A percentile compares a stretch with the other conserved stretches of the same genome.
These are phyloP conservation scores for Periconia digitata DNA, from an alignment of 2,329 filamentous ascomycete genomes.

Conservation along the genomic window DNA sequence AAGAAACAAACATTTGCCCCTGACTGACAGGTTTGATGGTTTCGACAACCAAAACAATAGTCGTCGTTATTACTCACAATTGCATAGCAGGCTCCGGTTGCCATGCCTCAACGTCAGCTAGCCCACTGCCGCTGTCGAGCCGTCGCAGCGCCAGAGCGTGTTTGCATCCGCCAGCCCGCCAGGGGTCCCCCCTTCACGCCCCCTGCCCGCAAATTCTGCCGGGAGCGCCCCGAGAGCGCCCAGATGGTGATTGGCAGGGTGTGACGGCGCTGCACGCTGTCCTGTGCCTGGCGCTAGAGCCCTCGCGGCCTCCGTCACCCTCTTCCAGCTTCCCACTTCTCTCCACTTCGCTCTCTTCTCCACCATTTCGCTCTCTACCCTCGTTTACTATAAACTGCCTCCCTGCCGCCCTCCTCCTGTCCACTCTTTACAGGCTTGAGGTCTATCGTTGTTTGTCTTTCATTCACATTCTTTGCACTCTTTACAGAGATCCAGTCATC, in stretches of 20 bases:
- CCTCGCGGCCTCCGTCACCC: constrained; percentile 30
- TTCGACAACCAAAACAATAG: too few species aligned
- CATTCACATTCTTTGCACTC: constrained; percentile 33
- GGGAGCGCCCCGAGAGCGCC: neutral
- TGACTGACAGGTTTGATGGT: too few species aligned
- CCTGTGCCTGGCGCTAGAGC: neutral
- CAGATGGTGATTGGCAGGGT: neutral
- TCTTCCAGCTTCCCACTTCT: constrained; percentile 63
- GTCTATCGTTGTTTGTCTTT: constrained; percentile 35
- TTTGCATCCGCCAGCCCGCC: neutral
- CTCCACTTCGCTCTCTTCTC: constrained; percentile 59
- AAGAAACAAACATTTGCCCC: too few species aligned
- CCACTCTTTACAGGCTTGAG: constrained; percentile 45
- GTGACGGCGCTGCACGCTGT: neutral
- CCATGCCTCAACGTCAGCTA: too few species aligned
- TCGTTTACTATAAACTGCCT: constrained; percentile 15
- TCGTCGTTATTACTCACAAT: too few species aligned
- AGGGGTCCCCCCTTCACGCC: neutral
- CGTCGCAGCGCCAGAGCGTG: too few species aligned
- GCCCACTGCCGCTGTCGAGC: too few species aligned
- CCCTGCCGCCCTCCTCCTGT: constrained; percentile 27
- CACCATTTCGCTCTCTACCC: constrained; percentile 27
- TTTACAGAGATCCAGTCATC: constrained; percentile 37
- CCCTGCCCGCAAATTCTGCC: neutral
- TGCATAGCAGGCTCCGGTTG: too few species aligned